These are phyloP conservation scores for Venturia effusa DNA, from an alignment of 2,329 filamentous ascomycete genomes.

Conservation along the genomic window DNA sequence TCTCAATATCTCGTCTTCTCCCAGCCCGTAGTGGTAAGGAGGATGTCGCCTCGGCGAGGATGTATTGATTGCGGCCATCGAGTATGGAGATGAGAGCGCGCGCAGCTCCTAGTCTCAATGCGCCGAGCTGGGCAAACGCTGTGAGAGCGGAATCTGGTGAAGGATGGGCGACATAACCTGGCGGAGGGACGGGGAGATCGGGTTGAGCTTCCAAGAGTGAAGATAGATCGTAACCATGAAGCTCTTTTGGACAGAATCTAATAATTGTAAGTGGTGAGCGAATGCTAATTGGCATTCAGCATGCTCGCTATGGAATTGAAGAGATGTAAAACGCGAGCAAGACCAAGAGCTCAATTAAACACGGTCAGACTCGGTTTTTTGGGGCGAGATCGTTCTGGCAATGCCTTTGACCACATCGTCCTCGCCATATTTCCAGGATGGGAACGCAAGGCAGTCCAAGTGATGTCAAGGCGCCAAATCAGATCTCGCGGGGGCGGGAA, in stretches of 20 bases:
- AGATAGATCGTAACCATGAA: neutral
- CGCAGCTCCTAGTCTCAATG: slow-evolving; percentile 25
- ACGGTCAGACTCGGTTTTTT: too few species aligned
- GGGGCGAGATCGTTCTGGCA: too few species aligned
- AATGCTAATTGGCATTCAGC: neutral
- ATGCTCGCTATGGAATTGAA: neutral
- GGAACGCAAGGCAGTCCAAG: too few species aligned
- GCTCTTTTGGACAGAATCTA: neutral
- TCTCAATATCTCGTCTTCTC: slow-evolving; percentile 13
- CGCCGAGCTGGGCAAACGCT: slow-evolving; percentile 27
- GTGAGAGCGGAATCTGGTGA: slow-evolving; percentile 26
- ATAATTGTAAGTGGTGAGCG: neutral
- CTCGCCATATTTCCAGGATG: too few species aligned
- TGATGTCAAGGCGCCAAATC: too few species aligned
- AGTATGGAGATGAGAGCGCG: slow-evolving; percentile 29
- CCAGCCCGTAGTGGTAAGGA: slow-evolving; percentile 9
- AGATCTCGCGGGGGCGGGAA: too few species aligned
- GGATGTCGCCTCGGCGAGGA: slow-evolving; percentile 25
- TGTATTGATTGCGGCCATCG: slow-evolving; percentile 24
- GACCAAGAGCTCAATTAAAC: neutral
- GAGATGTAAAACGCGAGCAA: neutral
- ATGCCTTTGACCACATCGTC: too few species aligned
- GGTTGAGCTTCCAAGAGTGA: slow-evolving; percentile 12
- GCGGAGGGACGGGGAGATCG: slow-evolving; percentile 13
- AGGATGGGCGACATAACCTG: slow-evolving; percentile 13